Evolutionary conservation across 371 early-diverging fungal species (phyloP), one percentile per base, ranked within the genome.

Genomic region (Apophysomyces variabilis): DNA sequence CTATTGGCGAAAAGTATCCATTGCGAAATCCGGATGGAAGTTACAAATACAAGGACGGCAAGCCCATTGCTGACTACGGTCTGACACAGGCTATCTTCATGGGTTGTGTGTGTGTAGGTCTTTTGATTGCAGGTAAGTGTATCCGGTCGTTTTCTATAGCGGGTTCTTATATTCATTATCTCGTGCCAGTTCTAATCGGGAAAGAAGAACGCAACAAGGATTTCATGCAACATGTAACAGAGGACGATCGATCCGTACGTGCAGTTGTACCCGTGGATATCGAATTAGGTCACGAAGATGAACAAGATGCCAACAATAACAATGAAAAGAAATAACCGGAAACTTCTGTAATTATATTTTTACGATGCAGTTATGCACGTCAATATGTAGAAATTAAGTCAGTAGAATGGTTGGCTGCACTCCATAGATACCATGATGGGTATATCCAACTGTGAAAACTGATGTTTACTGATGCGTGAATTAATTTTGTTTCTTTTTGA

Each of bases 51-150:
- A 75, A 76, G 43, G 57, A 79, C 7, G 90, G 88, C 35, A 61
- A 73, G 21, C 58, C 58, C 3, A 76, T 88, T 46, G 86, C 89
- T 6, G 79, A 92, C 71, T 92, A 92, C 61, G 91, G 84, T 6
- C 69, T 81, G 45, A 83, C 84, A 3, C 90, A 90, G 62, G 89
- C 86, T 7, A 85, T 88, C 11, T 79, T 92, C 38, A 83, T 89
- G 71, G 89, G 85, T 0, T 72, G 77, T 65, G 84, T 86, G n/a
- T 85, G 77, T 60, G 75, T 57, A 9, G 69, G 78, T 14, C 45
- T 81, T 18, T 61, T 78, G 13, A 76, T 81, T n/a, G 65, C 72
- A 46, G 68, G 81, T 81, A 74, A 69, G 62, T 41, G 32, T 6
- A 12, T 43, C 16, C 14, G 26, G 7, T 16, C 35, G n/a, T 38